Evolutionary conservation across 441 rosid species (phyloP).

Genomic region (Gossypium davidsonii): DNA sequence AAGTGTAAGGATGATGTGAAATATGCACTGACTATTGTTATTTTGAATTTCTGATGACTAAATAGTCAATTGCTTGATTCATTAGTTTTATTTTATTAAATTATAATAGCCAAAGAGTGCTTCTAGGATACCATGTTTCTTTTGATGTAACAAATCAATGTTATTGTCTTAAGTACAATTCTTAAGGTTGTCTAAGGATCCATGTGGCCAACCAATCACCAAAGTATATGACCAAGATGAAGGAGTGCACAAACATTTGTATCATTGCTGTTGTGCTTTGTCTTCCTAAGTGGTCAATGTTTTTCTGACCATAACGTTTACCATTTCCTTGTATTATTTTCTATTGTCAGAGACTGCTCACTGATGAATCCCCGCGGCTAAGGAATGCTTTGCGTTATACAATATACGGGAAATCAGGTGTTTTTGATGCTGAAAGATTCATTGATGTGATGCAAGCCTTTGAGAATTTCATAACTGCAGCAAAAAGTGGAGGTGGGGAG

Average conservation of each 20-base stretch:
- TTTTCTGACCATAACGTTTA: neutral
- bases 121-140: too few species aligned
- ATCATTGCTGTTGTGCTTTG: neutral
- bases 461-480: conserved; percentile 88
- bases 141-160: too few species aligned
- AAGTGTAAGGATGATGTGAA: neutral
- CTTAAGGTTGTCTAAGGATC: neutral
- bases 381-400: conserved; percentile 84
- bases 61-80: neutral
- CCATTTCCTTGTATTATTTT: conserved; percentile 4
- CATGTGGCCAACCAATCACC: neutral
- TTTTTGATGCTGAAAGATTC: conserved; percentile 96
- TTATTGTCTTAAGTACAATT: too few species aligned
- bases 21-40: neutral
- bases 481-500: conserved; percentile 98
- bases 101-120: too few species aligned
- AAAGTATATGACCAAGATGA: neutral
- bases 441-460: conserved; percentile 99
- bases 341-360: conserved; percentile 69
- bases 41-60: neutral
- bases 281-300: neutral
- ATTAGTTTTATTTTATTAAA: neutral
- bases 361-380: conserved; percentile 88
- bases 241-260: neutral
- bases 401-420: conserved; percentile 84